Percentiles rank a stretch among this genome's conserved stretches.
phyloP scores from a whole-genome alignment of 768 basidiomycete species.

The Psilocybe cubensis region DNA sequence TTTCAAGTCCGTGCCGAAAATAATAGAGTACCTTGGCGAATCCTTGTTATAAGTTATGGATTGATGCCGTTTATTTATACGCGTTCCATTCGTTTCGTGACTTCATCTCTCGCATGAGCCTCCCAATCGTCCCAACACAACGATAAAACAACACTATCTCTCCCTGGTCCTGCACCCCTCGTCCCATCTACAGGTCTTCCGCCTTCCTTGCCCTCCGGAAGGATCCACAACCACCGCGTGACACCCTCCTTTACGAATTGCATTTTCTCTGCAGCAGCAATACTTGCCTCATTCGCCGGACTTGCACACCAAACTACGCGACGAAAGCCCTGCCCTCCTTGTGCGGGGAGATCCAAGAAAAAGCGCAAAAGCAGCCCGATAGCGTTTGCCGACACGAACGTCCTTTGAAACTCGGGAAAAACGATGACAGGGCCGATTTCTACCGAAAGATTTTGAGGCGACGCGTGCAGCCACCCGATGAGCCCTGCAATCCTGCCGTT shows the following conservation, averaged over 20 bases:
- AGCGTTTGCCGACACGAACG: constrained; percentile 53
- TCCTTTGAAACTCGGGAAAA: constrained; percentile 48
- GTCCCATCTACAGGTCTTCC: constrained; percentile 21
- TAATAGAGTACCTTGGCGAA: too few species aligned
- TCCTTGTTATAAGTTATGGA: not conserved
- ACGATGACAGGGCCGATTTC: constrained; percentile 57
- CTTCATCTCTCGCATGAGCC: constrained; percentile 31
- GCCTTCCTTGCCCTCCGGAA: constrained; percentile 34
- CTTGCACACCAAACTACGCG: constrained; percentile 59
- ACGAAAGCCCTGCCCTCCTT: constrained; percentile 53
- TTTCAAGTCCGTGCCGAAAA: too few species aligned
- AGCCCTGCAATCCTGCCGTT: constrained; percentile 47
- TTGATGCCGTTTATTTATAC: constrained; percentile 18
- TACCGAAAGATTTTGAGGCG: constrained; percentile 31
- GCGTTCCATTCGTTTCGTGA: constrained; percentile 31
- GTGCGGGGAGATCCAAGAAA: constrained; percentile 36
- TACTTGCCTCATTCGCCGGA: constrained; percentile 45
- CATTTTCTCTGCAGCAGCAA: constrained; percentile 51
- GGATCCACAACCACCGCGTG: constrained; percentile 51
- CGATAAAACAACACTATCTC: constrained; percentile 40
- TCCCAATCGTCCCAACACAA: constrained; percentile 58
- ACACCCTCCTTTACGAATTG: constrained; percentile 55
- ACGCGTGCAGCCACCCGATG: constrained; percentile 46
- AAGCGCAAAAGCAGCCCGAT: constrained; percentile 44
- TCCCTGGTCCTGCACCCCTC: constrained; percentile 37